These are phyloP conservation scores for Lodderomyces elongisporus DNA, from an alignment of 1,139 yeast species.

Conservation along the genomic window DNA sequence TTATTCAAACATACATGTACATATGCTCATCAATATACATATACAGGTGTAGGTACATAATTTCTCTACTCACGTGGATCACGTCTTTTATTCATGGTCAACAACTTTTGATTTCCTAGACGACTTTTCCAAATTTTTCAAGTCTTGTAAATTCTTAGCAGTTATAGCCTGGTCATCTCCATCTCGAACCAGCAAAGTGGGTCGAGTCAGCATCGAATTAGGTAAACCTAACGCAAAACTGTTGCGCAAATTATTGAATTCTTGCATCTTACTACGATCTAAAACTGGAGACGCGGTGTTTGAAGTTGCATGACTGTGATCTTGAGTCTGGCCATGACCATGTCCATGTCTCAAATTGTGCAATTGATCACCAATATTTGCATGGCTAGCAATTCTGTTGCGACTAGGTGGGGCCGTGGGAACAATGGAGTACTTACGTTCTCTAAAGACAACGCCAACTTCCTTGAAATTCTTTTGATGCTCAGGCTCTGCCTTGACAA, in stretches of 20 bases:
- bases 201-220: neutral
- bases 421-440: constrained; percentile 63
- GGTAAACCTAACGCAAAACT: neutral
- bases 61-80: too few species aligned
- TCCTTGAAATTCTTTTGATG: constrained; percentile 57
- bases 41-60: too few species aligned
- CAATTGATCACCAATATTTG: neutral
- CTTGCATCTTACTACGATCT: neutral
- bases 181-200: constrained; percentile 1
- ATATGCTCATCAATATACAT: too few species aligned
- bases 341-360: neutral
- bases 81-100: too few species aligned
- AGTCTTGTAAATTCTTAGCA: constrained; percentile 1
- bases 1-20: too few species aligned
- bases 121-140: neutral
- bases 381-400: neutral
- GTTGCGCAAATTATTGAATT: neutral
- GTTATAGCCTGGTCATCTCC: neutral
- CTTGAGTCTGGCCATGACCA: neutral
- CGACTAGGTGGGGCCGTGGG: constrained; percentile 62
- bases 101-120: too few species aligned
- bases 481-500: constrained; percentile 66
- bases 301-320: neutral
- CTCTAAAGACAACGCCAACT: constrained; percentile 61
- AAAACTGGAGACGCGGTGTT: neutral